Evolutionary conservation across 2,329 filamentous ascomycete species (phyloP), one percentile per base, ranked within the genome.

Genomic region (Trichoderma sp.): DNA sequence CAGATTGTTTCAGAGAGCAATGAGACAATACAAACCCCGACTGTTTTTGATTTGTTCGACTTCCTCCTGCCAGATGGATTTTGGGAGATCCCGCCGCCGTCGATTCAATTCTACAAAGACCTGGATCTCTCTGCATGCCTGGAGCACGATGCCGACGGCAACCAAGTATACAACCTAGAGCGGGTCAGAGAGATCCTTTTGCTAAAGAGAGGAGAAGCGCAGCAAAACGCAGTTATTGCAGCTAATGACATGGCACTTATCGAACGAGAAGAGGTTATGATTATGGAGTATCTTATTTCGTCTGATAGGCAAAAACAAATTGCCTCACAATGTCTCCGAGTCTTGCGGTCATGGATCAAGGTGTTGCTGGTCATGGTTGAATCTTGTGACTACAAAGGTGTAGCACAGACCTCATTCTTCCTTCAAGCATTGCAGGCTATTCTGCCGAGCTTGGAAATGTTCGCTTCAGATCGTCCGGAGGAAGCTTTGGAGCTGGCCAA

Each of bases 1-100:
- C 90, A 92, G 55, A 89, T 93, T 8, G 85, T 88, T 12, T 84
- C 90, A 20, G 88, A 91, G 15, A 89, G 88, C 72, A 91, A 91
- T 62, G 88, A 93, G 68, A 84, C 89, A 6, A 84, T 92, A 47
- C 83, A 85, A 32, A 92, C 94, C 71, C 87, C 91, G 1, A 94
- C 92, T 4, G 88, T 98, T 7, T 97, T 98, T 77, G 94, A 98
- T 74, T 86, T 98, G 26, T 96, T 97, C 76, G 96, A 99, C 81
- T 98, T 98, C 77, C 88, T 96, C 72, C 81, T 87, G 2, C 79
- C 85, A 23, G 85, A 86, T 59, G 84, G 80, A 17, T 78, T 84
- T n/a, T 89, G 88, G 83, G 80, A 83, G 28, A 79, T 83, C 5
- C 78, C 86, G 2, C 80, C 87, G 3, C 89, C 90, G 3, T 79